Conservation (phyloP, 1,284 basidiomycete species). For the Marasmius sp. region DNA sequence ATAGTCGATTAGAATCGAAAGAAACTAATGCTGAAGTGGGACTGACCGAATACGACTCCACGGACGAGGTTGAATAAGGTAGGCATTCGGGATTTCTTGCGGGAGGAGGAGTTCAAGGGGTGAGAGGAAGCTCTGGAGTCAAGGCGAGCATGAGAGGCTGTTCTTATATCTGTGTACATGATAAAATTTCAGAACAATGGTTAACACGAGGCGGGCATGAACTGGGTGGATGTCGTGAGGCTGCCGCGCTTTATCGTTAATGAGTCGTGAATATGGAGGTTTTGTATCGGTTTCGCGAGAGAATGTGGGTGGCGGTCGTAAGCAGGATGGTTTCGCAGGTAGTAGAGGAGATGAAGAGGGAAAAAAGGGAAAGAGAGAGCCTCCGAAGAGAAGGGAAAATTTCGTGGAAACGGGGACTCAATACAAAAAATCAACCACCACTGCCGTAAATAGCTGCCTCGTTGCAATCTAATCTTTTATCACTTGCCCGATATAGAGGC, state of each 20-base stretch:
- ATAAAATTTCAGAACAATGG: conserved; percentile 38
- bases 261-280: conserved; percentile 18
- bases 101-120: conserved; percentile 24
- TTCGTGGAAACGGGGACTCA: background rate
- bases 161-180: conserved; percentile 24
- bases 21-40: background rate
- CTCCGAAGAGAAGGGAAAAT: conserved; percentile 9
- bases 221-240: conserved; percentile 18
- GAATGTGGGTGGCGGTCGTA: background rate
- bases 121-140: conserved; percentile 25
- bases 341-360: background rate
- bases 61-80: conserved; percentile 65
- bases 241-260: conserved; percentile 11
- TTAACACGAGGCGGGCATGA: conserved; percentile 48
- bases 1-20: conserved; percentile 5
- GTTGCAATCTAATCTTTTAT: conserved; percentile 1
- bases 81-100: conserved; percentile 37
- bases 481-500: background rate
- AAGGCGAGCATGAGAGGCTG: conserved; percentile 13
- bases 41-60: conserved; percentile 9
- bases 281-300: background rate
- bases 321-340: background rate
- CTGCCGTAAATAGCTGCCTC: background rate
- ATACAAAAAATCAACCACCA: background rate
- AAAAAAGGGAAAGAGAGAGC: background rate